phyloP scores from a whole-genome alignment of 2,329 filamentous ascomycete genomes.

The Colletotrichum magnum region DNA sequence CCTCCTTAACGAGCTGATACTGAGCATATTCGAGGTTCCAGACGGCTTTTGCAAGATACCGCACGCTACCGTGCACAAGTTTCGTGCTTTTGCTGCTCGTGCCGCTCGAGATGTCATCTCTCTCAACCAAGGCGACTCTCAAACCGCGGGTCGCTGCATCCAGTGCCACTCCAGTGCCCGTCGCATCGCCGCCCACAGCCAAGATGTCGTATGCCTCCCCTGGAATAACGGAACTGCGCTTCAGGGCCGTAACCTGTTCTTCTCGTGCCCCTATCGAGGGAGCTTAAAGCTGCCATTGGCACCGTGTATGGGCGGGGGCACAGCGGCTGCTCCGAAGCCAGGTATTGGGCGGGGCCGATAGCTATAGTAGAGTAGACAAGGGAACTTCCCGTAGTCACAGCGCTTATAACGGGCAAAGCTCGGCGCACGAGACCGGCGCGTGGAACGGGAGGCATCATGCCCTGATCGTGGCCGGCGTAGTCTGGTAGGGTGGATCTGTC shows the following conservation, averaged over 20 bases:
- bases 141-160: slow-evolving; percentile 80
- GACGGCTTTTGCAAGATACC: slow-evolving; percentile 82
- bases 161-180: slow-evolving; percentile 78
- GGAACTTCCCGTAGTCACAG: slow-evolving; percentile 59
- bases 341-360: slow-evolving; percentile 82
- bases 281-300: slow-evolving; percentile 77
- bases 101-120: slow-evolving; percentile 81
- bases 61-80: slow-evolving; percentile 81
- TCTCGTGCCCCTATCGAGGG: slow-evolving; percentile 70
- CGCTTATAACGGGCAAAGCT: slow-evolving; percentile 58
- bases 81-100: slow-evolving; percentile 84
- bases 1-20: slow-evolving; percentile 79
- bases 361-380: slow-evolving; percentile 59
- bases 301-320: slow-evolving; percentile 79
- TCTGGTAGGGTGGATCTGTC: not conserved
- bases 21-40: slow-evolving; percentile 83
- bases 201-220: slow-evolving; percentile 76
- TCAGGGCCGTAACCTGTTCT: slow-evolving; percentile 75
- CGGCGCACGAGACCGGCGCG: slow-evolving; percentile 53
- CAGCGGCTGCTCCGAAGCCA: slow-evolving; percentile 76
- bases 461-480: not conserved
- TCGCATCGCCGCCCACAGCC: slow-evolving; percentile 80
- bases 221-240: slow-evolving; percentile 56
- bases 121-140: slow-evolving; percentile 79
- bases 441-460: slow-evolving; percentile 6